phyloP scores from a whole-genome alignment of 164 flowering plant genomes.

The Sextonia rubra region DNA sequence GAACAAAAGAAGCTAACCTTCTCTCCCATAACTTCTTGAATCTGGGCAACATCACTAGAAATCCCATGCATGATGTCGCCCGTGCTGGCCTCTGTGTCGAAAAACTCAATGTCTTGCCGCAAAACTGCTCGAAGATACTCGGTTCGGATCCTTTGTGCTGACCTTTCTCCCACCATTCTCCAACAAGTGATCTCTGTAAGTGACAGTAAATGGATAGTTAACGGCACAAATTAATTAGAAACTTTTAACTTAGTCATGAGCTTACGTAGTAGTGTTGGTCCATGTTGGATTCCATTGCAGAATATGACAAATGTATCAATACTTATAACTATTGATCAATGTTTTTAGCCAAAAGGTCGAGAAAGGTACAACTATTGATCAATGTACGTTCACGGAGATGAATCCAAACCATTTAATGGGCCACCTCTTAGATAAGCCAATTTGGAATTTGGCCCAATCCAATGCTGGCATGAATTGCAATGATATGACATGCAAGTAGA shows the following conservation, averaged over 20 bases:
- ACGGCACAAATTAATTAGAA: neutral
- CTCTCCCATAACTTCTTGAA: conserved; percentile 83
- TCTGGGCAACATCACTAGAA: conserved; percentile 72
- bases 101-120: conserved; percentile 67
- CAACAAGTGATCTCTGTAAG: conserved; percentile 67
- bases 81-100: conserved; percentile 57
- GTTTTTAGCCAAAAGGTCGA: neutral
- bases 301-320: neutral
- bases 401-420: neutral
- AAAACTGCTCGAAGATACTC: conserved; percentile 54
- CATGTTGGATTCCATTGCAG: neutral
- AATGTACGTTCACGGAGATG: conserved; percentile 1
- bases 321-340: neutral
- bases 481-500: neutral
- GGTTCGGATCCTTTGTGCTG: conserved; percentile 61
- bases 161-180: conserved; percentile 70
- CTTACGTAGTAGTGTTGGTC: neutral
- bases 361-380: neutral
- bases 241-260: too few relatives aligned
- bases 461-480: too few relatives aligned
- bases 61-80: conserved; percentile 76
- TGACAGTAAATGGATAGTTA: neutral
- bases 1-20: conserved; percentile 38
- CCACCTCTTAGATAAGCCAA: neutral
- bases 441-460: neutral